Evolutionary conservation across 768 basidiomycete genomes (phyloP), one percentile per base, ranked within the genome.

Genomic region (Tricholomella constricta): DNA sequence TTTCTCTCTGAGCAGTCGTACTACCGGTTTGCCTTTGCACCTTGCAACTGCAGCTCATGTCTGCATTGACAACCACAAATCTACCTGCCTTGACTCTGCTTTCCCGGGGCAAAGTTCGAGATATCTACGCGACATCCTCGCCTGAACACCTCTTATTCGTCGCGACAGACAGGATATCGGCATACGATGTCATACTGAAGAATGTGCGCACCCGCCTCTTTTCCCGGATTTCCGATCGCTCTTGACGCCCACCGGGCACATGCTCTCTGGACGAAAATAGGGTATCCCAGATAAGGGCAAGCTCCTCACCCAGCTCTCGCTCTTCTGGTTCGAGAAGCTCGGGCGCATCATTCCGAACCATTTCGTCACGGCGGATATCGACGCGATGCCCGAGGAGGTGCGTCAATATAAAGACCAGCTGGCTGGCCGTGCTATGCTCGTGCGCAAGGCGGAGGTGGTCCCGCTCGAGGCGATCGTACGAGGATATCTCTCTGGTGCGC

Each of bases 391-490:
- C 0, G 72, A 76, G 50, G 88, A 88, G 58, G 79, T 96, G 26
- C 79, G 78, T 45, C 73, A 86, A 60, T 90, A 94, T 72, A 81
- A 75, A 57, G 81, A 83, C 34, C 86, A 89, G 68, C 79, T 98
- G 11, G 81, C 87, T 27, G 95, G 90, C 2, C 79, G 97, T 19
- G 75, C 87, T 10, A 98, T 99, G 89, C 85, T 97, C 47, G 97
- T 98, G 9, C 82, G 73, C 67, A 94, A 87, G 64, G 95, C 94
- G 1, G 80, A 87, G 65, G 89, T 98, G 25, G 75, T 98, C 26
- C 92, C 91, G 19, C 77, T 98, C 6, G 97, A 99, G 70, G 94
- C 91, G 6, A 98, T 99, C 62, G 96, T 98, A 15, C 78, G 97
- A 56, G 96, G 96, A 2, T 98, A 98, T 71, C 77, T 99, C 54